Evolutionary conservation across 805 yeast species (phyloP), one percentile per base, ranked within the genome.

Genomic region (Metschnikowia picachoensis): DNA sequence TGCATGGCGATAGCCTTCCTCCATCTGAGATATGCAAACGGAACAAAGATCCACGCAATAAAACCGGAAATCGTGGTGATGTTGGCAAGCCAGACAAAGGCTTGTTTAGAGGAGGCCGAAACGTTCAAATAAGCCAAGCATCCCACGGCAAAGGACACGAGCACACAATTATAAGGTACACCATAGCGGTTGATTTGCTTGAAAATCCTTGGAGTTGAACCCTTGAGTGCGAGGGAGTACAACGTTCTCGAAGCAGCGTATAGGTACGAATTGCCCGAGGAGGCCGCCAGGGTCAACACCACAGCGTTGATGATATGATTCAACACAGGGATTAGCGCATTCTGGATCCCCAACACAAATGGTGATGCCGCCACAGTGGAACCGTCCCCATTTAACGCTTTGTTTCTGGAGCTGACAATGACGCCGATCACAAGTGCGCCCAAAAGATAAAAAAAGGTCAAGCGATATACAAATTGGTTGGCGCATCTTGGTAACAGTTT

Each of bases 231-330:
- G 20, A 55, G 46, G 13, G 58, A 53, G 46, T 48, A 55, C 42
- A 55, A 43, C 10, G 53, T 50, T 51, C 59, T 51, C 16, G 58
- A 43, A 15, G 55, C 53, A 28, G 58, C 59, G 39, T 55, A 55
- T 41, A 53, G 48, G 20, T 51, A 55, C 14, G 59, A 50, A 50
- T 55, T 55, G 8, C 59, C 59, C 4, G 54, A 70, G 4, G 73
- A 67, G 16, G 72, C 67, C 12, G 85, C 85, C 37, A 85, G 80
- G 7, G 87, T 73, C 44, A 89, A 73, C 45, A 89, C 75, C 31
- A 87, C 78, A 1, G 80, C 95, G 65, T 90, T 90, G 47, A 90
- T 89, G 49, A 89, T 74, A 58, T 83, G 79, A 25, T 95, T 95
- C 40, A 88, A 70, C 0, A 77, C 83, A 32, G 71, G 78, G 44